Conservation (phyloP, 495 filamentous ascomycete species). For the Copromyces sp. region DNA sequence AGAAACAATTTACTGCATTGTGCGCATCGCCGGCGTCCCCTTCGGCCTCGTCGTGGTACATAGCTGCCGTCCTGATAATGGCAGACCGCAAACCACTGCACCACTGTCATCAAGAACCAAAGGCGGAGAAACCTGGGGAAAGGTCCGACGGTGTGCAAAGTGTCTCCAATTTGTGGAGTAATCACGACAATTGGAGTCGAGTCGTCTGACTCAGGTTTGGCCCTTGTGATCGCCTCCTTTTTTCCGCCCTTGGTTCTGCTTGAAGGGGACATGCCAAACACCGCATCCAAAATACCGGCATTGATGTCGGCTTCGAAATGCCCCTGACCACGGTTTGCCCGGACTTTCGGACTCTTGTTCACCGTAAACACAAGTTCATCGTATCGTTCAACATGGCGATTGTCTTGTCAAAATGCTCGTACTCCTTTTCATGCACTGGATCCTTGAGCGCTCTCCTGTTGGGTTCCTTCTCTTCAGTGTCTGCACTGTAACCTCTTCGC, state of each 20-base stretch:
- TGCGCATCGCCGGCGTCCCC: neutral
- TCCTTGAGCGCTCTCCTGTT: neutral
- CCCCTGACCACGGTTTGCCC: neutral
- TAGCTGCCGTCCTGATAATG: neutral
- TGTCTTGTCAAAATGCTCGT: slow-evolving; percentile 54
- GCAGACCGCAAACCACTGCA: neutral
- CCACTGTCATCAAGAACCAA: neutral
- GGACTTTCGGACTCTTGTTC: slow-evolving; percentile 23
- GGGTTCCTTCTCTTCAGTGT: neutral
- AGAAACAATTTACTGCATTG: neutral
- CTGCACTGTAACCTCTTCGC: neutral
- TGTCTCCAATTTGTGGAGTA: neutral
- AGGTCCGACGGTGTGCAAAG: neutral
- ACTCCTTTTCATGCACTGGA: slow-evolving; percentile 19
- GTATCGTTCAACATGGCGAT: slow-evolving; percentile 63
- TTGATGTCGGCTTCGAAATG: neutral
- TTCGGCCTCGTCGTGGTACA: neutral
- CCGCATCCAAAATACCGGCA: neutral
- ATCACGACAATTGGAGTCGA: neutral
- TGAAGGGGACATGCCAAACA: neutral
- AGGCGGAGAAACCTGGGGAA: neutral
- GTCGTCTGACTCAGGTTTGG: neutral
- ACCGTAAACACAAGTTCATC: slow-evolving; percentile 57
- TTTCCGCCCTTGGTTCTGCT: neutral
- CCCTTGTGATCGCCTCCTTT: neutral